Base-by-base conservation (phyloP, 805 yeast genomes). In the Starmerella floris region DNA sequence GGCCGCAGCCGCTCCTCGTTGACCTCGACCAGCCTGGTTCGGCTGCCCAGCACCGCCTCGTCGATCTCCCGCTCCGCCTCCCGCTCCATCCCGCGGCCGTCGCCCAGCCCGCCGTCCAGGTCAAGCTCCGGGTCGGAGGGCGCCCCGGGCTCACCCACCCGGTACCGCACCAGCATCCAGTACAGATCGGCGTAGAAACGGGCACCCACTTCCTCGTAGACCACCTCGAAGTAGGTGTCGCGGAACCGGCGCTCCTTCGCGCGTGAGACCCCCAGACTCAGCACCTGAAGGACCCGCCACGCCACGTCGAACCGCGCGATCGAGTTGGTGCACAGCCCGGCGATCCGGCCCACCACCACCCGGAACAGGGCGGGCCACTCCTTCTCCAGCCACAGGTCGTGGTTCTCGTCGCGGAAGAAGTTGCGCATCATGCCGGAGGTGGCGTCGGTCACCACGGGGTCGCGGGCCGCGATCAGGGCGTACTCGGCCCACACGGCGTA, bases 141-240 rank as follows among this genome's bases (percentile, higher is more conserved):
- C 32, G 32, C 17, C 8, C 16, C 8, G 6, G 15, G 6, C 16
- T n/a, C 13, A 13, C 34, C 34, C 5, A 31, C 34, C 11, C 15
- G 8, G 34, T 31, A 6, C 22, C 15, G 10, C n/a, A 33, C 17
- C 36, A 33, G 25, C 17, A 22, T 8, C 26, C 6, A 4, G 36
- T 33, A 33, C 21, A 33, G n/a, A 20, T 33, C 36, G n/a, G 26
- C 36, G 36, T 22, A 33, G 36, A 33, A 33, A 6, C 26, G 26
- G 26, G 10, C 4, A 6, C 17, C 26, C 4, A 21, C 4, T 16
- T 11, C 15, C 17, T 21, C 17, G 26, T n/a, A 10, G 8, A 21
- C 26, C 8, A 4, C 21, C 36, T 33, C 21, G 11, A 33, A 6
- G 17, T 6, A 20, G 9, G 16, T 6, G 9, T 9, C 26, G 17